A percentile compares a stretch with the other conserved stretches of the same genome.
These are phyloP conservation scores for Cystofilobasidium ferigula DNA, from an alignment of 768 basidiomycete genomes.

Conservation along the genomic window DNA sequence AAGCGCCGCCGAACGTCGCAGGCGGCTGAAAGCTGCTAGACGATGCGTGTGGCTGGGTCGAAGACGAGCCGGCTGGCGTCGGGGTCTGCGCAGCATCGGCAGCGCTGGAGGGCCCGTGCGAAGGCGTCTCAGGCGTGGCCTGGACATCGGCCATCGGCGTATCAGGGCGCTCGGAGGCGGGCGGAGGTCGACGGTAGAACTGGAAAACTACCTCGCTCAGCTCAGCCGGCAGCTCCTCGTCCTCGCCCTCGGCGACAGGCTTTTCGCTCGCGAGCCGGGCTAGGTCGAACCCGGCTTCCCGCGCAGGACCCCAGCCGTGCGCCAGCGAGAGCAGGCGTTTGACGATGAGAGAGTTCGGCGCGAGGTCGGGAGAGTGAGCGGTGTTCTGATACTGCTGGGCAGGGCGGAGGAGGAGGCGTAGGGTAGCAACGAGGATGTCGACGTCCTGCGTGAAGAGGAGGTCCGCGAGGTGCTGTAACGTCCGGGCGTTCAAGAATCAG, in stretches of 20 bases:
- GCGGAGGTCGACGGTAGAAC: conserved; percentile 32
- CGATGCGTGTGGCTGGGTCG: conserved; percentile 43
- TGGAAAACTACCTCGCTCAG: conserved; percentile 32
- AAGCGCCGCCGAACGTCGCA: conserved; percentile 2
- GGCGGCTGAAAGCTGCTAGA: conserved; percentile 4
- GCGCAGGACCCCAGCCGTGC: conserved; percentile 65
- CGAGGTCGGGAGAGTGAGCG: conserved; percentile 62
- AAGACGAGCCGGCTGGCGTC: conserved; percentile 50
- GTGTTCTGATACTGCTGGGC: conserved; percentile 89
- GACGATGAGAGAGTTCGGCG: conserved; percentile 54
- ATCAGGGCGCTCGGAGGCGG: conserved; percentile 30
- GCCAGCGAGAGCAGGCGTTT: conserved; percentile 70
- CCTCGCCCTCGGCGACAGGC: conserved; percentile 31
- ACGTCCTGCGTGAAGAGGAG: conserved; percentile 79
- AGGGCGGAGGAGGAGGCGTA: conserved; percentile 79
- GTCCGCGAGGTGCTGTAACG: conserved; percentile 67
- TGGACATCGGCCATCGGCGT: conserved; percentile 33
- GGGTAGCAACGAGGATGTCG: conserved; percentile 68
- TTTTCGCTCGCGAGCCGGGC: conserved; percentile 50
- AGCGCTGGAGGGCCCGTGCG: conserved; percentile 25
- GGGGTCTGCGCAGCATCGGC: conserved; percentile 26
- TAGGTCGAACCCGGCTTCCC: conserved; percentile 67
- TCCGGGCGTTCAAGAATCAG: not conserved
- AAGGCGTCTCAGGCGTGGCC: conserved; percentile 33
- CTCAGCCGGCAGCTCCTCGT: conserved; percentile 29